Percentiles rank a stretch among this genome's conserved stretches.
These are phyloP conservation scores for Metschnikowia rubicola DNA, from an alignment of 805 yeast species.

Conservation along the genomic window DNA sequence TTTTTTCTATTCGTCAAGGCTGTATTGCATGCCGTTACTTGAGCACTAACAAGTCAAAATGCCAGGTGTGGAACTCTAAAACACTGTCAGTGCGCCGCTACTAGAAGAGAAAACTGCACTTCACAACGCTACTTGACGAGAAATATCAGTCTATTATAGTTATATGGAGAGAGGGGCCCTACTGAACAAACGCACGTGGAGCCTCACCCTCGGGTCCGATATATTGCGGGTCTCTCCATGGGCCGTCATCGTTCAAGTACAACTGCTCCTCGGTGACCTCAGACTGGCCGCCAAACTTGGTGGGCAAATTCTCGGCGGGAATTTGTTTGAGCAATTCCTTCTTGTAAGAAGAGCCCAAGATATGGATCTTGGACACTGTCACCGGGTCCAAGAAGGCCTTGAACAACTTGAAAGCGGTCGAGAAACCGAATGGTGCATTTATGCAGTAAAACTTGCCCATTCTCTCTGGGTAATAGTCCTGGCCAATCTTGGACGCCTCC, in stretches of 20 bases:
- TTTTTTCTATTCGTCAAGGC: too few species aligned
- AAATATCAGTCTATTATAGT: constrained; percentile 1
- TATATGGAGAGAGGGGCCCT: neutral
- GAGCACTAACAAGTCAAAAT: too few species aligned
- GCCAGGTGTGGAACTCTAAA: too few species aligned
- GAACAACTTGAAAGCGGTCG: constrained; percentile 87
- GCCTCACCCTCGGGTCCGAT: constrained; percentile 97
- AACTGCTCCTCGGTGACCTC: constrained; percentile 72
- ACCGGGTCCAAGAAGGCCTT: constrained; percentile 97
- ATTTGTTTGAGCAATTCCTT: constrained; percentile 86
- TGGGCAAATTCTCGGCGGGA: constrained; percentile 89
- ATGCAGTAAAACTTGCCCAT: constrained; percentile 97
- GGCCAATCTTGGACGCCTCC: constrained; percentile 93
- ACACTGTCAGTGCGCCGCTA: neutral
- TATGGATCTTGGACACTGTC: constrained; percentile 91
- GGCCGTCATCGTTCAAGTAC: constrained; percentile 87
- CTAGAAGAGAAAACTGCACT: neutral
- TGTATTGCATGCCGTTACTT: too few species aligned
- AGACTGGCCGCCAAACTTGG: constrained; percentile 83
- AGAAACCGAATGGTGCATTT: constrained; percentile 96
- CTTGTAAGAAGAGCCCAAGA: constrained; percentile 74
- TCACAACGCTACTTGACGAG: neutral
- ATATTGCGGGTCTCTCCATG: constrained; percentile 89
- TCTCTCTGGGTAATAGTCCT: constrained; percentile 97
- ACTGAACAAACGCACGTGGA: constrained; percentile 42